Evolutionary conservation across 1,284 basidiomycete species (phyloP), one percentile per base, ranked within the genome.

Genomic region (Ustilago esculenta): DNA sequence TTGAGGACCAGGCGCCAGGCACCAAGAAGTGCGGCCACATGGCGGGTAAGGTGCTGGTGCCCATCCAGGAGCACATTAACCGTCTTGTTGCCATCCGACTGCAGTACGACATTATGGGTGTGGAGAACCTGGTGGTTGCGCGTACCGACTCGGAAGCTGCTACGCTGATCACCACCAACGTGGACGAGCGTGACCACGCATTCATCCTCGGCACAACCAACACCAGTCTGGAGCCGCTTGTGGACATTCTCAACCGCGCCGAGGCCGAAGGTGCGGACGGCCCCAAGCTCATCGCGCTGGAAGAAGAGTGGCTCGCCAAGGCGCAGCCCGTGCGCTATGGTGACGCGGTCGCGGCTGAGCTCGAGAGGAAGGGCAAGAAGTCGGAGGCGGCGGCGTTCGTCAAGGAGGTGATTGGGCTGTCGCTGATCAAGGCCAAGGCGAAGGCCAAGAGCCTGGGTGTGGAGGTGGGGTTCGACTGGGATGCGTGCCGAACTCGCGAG

Each of bases 121-220:
- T 89, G 53, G 86, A 88, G 80, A 90, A 90, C 84, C 86, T 90
- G 64, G 88, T 89, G 74, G 86, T 91, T 59, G 89, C 89, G 8
- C 86, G 89, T 58, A 91, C 89, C 46, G 89, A 90, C 81, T 89
- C 89, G 10, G 89, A 98, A 83, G 94, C 95, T 8, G 95, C 95
- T 4, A 98, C 94, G 1, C 88, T 98, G 72, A 92, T 98, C 85
- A 92, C 94, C 47, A 90, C 92, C 77, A 98, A 98, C 84, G 92
- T 98, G 67, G 96, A 98, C 84, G 89, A 90, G 76, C 90, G 95
- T 34, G 95, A 98, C 85, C 95, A 98, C 79, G 84, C 92, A 27
- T 98, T 97, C 86, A 94, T 98, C 82, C 88, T 98, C 30, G 95
- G 95, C 39, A 88, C 87, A 53, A 95, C 94, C 43, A 94, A 96